phyloP scores from a whole-genome alignment of 1,139 yeast genomes.

The Candida glucosophila region DNA sequence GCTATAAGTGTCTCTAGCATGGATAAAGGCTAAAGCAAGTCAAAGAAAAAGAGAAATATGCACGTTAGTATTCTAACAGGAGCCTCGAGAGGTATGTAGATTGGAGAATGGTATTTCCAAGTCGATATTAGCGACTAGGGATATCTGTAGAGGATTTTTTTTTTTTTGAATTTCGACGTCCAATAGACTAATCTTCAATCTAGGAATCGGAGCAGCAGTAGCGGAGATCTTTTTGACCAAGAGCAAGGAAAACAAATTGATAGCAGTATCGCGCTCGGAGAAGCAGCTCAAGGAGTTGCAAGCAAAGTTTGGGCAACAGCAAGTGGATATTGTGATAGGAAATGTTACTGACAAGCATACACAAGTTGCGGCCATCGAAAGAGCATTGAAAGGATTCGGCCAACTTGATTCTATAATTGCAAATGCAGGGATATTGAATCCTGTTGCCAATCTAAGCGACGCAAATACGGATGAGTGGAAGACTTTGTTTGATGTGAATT shows the following conservation, averaged over 20 bases:
- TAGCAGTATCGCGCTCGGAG: conserved; percentile 68
- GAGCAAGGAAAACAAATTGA: conserved; percentile 34
- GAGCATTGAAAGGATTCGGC: conserved; percentile 48
- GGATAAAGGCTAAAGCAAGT: not conserved
- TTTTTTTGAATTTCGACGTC: conserved; percentile 1
- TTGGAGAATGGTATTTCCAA: not conserved
- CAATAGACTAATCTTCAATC: conserved; percentile 3
- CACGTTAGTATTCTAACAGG: conserved; percentile 49
- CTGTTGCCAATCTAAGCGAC: conserved; percentile 52
- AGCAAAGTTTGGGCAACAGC: conserved; percentile 33
- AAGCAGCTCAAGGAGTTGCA: conserved; percentile 36
- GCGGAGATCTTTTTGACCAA: conserved; percentile 43
- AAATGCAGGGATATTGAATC: conserved; percentile 85
- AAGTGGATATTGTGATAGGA: conserved; percentile 54
- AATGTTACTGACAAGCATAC: conserved; percentile 48
- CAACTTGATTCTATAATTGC: conserved; percentile 62
- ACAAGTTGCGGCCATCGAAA: conserved; percentile 31
- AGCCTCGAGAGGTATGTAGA: conserved; percentile 49
- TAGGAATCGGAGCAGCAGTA: conserved; percentile 73
- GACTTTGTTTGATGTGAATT: conserved; percentile 61
- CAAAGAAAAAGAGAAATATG: too few species aligned
- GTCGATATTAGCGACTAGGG: not conserved
- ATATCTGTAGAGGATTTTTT: not conserved
- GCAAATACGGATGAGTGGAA: conserved; percentile 54
- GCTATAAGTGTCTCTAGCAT: not conserved